Evolutionary conservation across 1,139 yeast genomes (phyloP), one percentile per base, ranked within the genome.

Genomic region (Debaryomycetaceae sp.): DNA sequence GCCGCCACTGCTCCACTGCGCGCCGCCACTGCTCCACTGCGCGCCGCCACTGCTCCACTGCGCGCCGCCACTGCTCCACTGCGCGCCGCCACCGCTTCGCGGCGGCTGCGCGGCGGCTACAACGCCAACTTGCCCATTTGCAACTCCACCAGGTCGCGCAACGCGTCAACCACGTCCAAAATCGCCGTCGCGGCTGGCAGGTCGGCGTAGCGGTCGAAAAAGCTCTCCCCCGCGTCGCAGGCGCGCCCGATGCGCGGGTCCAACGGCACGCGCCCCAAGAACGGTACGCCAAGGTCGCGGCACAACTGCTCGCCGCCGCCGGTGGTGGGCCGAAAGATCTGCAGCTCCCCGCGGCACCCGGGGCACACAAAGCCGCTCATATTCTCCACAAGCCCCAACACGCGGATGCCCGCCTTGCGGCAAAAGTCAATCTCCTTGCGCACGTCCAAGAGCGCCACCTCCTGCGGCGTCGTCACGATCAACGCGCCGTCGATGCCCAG

Each of bases 281-380:
- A 91, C 14, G 83, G 81, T 16, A 93, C 72, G 6, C 65, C 68
- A 52, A 83, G 58, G 36, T 91, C 98, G 45, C 80, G 60, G 35
- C 97, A 93, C 34, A 93, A 61, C 22, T 79, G 76, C 44, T 75
- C 71, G 5, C 97, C 99, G 13, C 99, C 99, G 11, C 98, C 98
- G 1, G 98, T 93, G 3, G 97, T 91, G 21, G 97, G 86, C 41
- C 82, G 83, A 58, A 93, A 93, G 9, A 93, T 89, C 47, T 82
- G 79, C 0, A 95, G 83, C 55, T 88, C 86, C 6, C 94, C 94
- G 40, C 84, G 75, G 56, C 99, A 93, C 44, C 69, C 78, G 4
- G 98, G 98, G 53, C 99, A 93, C 11, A 93, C 97, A 61, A 93
- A 93, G 2, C 98, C 98, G 5, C 95, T 78, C 99, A 93, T 93